Evolutionary conservation across 2,329 filamentous ascomycete genomes (phyloP), one percentile per base, ranked within the genome.

Genomic region (Capronia epimyces): DNA sequence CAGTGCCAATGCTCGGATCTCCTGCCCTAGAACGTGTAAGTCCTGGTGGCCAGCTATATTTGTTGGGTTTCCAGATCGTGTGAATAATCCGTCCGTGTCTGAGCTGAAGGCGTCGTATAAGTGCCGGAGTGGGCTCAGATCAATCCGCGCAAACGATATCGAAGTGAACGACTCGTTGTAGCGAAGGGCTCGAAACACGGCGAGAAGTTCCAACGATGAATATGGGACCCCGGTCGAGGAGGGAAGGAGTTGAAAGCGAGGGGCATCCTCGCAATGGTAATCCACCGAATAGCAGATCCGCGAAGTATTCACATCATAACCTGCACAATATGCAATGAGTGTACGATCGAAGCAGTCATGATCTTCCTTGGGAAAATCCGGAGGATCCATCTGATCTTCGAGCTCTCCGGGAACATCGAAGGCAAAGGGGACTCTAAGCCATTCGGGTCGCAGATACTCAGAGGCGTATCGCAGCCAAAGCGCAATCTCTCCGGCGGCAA

Each of bases 141-240:
- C 76, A 41, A 86, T 75, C 32, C 78, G 77, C 22, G 76, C 76
- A 62, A 87, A 87, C 0, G 83, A 87, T 18, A 87, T 81, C 1
- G 81, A 80, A 22, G 72, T 72, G 64, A 87, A 87, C 1, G 74
- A 77, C 61, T 87, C 82, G 61, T 87, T 87, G 65, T 86, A 87
- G 34, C 84, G 78, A 46, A 87, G 66, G 8, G 84, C 75, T 54
- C 83, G 75, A 72, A 86, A 77, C n/a, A 87, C 76, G 3, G 84
- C 82, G 24, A 87, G 73, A n/a, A 87, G 67, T 62, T 87, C 84
- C 20, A 82, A 64, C 3, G 74, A 70, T 1, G 72, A 75, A 61
- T 87, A 87, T 40, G 72, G 69, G 8, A 62, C 52, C 1, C 72
- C 67, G 42, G 73, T 72, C 16, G 75, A 72, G 2, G 83, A 80